Evolutionary conservation across 2,329 filamentous ascomycete genomes (phyloP), one percentile per base, ranked within the genome.

Genomic region (Talaromyces marneffei): DNA sequence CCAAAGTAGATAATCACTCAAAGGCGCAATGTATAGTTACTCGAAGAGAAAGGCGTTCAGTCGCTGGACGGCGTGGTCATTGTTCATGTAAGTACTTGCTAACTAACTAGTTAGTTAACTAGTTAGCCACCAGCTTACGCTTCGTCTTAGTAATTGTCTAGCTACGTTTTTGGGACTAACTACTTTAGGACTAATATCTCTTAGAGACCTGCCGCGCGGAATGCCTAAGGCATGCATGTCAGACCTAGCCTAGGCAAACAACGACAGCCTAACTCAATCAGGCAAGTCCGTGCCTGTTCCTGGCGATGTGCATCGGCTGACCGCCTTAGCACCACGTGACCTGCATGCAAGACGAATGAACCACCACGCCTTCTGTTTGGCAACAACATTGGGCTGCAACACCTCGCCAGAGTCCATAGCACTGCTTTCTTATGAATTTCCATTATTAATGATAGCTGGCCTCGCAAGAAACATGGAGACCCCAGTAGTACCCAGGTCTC

Each of bases 311-410:
- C 37, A 42, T 39, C 23, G 20, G 35, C 35, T 33, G 33, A 52
- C 57, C 42, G 27, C 50, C 29, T 29, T 53, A 23, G 18, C 4
- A 1, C 40, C 52, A 55, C 31, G 52, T 55, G 31, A 55, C 20
- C 35, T 55, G 39, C 39, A 35, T 14, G 40, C 42, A 25, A 57
- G 39, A 46, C 48, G 44, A 60, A 55, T 54, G 39, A 35, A 53
- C 8, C 50, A 25, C 29, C 27, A n/a, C 52, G 55, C 55, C 46
- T 62, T 53, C 37, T 54, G 60, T 62, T 54, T 62, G 61, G 61
- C 61, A 60, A 60, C 61, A 60, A 60, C 53, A 50, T 62, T 62
- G 61, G 61, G 61, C 61, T 62, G 57, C 61, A 62, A 62, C 57
- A 44, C 60, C 27, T 53, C 46, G 23, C 40, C 52, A 37, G n/a